Conservation (phyloP, 139 green algal species). For the Pleodorina starrii region DNA sequence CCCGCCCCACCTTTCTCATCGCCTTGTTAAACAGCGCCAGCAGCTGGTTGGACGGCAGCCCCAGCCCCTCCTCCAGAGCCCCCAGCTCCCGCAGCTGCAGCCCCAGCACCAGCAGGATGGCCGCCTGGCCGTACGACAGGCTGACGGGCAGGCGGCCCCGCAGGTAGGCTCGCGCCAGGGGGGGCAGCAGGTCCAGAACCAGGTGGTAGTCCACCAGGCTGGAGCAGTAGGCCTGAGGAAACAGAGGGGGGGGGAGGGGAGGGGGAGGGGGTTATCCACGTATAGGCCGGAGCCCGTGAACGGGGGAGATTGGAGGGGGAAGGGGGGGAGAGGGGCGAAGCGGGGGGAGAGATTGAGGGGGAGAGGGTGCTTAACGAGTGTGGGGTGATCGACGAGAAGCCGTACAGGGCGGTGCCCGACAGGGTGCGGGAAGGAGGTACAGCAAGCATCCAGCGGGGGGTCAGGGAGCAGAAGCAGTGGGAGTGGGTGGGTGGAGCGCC, state of each 20-base stretch:
- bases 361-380: too few species aligned
- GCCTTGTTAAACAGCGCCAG: conserved; percentile 98
- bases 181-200: conserved; percentile 88
- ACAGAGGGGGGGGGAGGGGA: not conserved
- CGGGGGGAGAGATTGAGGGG: too few species aligned
- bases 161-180: conserved; percentile 89
- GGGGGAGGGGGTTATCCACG: not conserved
- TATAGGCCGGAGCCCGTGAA: not conserved
- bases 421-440: too few species aligned
- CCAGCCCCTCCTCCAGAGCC: conserved; percentile 74
- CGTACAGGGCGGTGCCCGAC: too few species aligned
- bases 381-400: too few species aligned
- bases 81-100: conserved; percentile 82
- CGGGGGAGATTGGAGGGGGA: not conserved
- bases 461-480: too few species aligned
- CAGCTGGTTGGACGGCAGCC: conserved; percentile 86
- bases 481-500: too few species aligned
- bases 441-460: too few species aligned
- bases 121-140: conserved; percentile 88
- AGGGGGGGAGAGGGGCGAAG: too few species aligned
- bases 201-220: conserved; percentile 98
- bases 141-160: conserved; percentile 79
- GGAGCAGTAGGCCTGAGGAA: conserved; percentile 90
- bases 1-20: conserved; percentile 75
- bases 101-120: conserved; percentile 85